Evolutionary conservation across 306 rosid species (phyloP).

Genomic region (Spatholobus suberectus): DNA sequence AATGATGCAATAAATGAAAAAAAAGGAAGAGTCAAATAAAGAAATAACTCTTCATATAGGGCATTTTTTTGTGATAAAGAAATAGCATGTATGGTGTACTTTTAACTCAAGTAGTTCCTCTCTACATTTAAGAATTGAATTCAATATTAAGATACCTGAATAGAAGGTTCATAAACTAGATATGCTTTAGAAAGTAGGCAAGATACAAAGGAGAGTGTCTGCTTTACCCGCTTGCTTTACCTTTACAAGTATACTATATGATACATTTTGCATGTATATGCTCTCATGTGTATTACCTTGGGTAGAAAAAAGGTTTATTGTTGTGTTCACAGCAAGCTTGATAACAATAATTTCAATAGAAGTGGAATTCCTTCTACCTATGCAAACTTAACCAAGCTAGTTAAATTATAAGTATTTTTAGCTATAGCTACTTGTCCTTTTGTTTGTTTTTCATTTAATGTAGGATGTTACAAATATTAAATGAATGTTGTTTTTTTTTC

Average conservation of each 20-base stretch:
- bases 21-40: too few species aligned
- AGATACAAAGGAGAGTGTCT: too few species aligned
- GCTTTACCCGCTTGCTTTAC: too few species aligned
- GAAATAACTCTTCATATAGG: too few species aligned
- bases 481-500: background rate
- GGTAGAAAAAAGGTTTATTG: background rate
- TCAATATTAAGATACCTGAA: too few species aligned
- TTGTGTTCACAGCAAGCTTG: slow-evolving; percentile 53
- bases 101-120: too few species aligned
- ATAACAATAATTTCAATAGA: slow-evolving; percentile 55
- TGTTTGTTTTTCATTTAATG: slow-evolving; percentile 16
- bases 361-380: slow-evolving; percentile 54
- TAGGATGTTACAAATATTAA: slow-evolving; percentile 19
- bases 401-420: slow-evolving; percentile 52
- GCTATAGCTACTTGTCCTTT: background rate
- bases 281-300: slow-evolving; percentile 16
- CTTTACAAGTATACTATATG: background rate
- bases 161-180: too few species aligned
- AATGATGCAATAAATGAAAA: too few species aligned
- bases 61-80: too few species aligned
- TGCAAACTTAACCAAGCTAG: slow-evolving; percentile 40
- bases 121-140: too few species aligned
- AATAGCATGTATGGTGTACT: too few species aligned
- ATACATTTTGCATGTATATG: background rate
- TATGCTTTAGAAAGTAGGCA: too few species aligned